Evolutionary conservation across 495 filamentous ascomycete species (phyloP), one percentile per base, ranked within the genome.

Genomic region (Opeltia flavorubescens): DNA sequence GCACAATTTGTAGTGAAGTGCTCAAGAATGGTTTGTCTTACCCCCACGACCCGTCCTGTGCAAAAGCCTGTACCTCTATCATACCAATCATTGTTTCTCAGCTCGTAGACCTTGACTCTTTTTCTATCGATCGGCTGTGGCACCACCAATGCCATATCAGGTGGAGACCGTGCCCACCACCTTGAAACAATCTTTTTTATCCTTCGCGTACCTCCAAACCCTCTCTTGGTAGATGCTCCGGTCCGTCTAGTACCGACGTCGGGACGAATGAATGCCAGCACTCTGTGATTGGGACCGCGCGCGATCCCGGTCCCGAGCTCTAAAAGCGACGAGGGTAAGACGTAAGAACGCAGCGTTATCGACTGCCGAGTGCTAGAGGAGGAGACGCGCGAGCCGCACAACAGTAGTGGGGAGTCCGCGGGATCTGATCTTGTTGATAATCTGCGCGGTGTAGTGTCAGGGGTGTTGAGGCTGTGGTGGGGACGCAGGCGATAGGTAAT

Each of bases 41-140:
- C 88, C 62, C 79, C 74, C 42, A 80, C 65, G 49, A 84, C 77
- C 53, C 77, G 75, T 21, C 86, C 88, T 21, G 74, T 84, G 63
- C 91, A 98, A 64, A 95, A 96, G 38, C 91, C 91, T 17, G 91
- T 98, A 43, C 91, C 91, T 50, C 93, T 74, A 67, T 98, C 91
- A 62, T 88, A 95, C 91, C 91, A 98, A 75, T 98, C 93, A 74
- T 91, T 95, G 66, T 94, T 86, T 57, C 82, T 85, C 52, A 98
- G 75, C 68, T 98, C 91, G 64, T 98, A 98, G 55, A 98, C 91
- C 72, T 98, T 98, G 56, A 98, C 91, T 71, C 91, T 83, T 72
- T 89, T 94, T 75, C 83, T 86, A 66, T 89, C 85, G 69, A 81
- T 80, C 59, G 80, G 67, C 58, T 82, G 76, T 64, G 83, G 81